Evolutionary conservation across 805 yeast genomes (phyloP), one percentile per base, ranked within the genome.

Genomic region (Wilhelminamyces savonicus): DNA sequence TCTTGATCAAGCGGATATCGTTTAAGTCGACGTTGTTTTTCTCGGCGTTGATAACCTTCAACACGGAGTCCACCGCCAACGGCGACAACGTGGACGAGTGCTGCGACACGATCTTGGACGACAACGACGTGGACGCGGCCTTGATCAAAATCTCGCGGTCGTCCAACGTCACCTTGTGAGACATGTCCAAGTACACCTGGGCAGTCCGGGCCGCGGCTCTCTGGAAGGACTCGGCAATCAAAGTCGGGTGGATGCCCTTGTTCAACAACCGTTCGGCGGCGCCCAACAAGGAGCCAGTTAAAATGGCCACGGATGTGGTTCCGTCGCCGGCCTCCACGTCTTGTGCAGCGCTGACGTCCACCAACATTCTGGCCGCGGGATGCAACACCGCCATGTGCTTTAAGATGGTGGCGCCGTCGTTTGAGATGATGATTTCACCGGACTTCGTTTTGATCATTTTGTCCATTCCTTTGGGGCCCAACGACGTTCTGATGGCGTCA

Each of bases 311-410:
- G 2, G 96, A 81, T 0, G 99, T 92, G 20, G 99, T 92, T 41
- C 99, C 99, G 55, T 92, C 99, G 32, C 99, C 99, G n/a, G 97
- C 98, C 59, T 88, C 99, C 22, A 88, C 82, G 48, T 92, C 99
- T 62, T 92, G 99, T 1, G 98, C 97, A 24, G 88, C 96, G 36
- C 95, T 82, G 16, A 92, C 84, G 54, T 92, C 97, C 26, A 92
- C 98, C 50, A 74, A 55, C 97, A 92, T 92, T 51, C 87, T 82
- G 1, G 98, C 98, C 2, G 96, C 99, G 2, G 99, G 99, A 55
- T 92, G 98, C 54, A 92, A 71, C 29, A 92, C 94, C 2, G 98
- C 97, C 97, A 92, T 92, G 57, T 92, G 97, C 48, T 84, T 79
- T 45, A 90, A 67, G 44, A 92, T 92, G 3, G 99, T 92, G 59